Percentiles rank a stretch among this genome's conserved stretches.
phyloP scores from a whole-genome alignment of 805 yeast genomes.

The Wickerhamomyces bovis region DNA sequence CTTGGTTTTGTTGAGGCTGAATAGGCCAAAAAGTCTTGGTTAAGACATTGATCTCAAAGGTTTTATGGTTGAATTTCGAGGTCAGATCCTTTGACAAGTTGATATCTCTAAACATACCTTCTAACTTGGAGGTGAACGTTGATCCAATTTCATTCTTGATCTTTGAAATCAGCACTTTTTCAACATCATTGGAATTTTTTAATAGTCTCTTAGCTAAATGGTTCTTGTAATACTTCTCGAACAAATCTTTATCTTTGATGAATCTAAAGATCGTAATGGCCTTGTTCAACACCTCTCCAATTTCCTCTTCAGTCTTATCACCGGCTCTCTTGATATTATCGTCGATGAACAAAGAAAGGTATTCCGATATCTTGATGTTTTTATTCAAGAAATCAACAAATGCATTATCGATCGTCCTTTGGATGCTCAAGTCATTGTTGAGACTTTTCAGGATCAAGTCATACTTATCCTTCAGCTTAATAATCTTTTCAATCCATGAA shows the following conservation, averaged over 20 bases:
- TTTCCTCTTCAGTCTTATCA: slow-evolving; percentile 39
- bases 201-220: slow-evolving; percentile 79
- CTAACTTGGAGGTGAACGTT: slow-evolving; percentile 70
- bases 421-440: slow-evolving; percentile 40
- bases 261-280: slow-evolving; percentile 60
- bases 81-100: slow-evolving; percentile 47
- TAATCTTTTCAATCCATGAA: slow-evolving; percentile 58
- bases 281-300: slow-evolving; percentile 41
- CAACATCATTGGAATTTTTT: slow-evolving; percentile 53
- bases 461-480: slow-evolving; percentile 46
- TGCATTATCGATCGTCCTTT: slow-evolving; percentile 52
- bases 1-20: slow-evolving; percentile 28
- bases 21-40: slow-evolving; percentile 69
- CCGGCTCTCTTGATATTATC: slow-evolving; percentile 46
- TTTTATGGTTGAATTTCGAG: slow-evolving; percentile 33
- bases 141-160: slow-evolving; percentile 75
- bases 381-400: slow-evolving; percentile 56
- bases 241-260: slow-evolving; percentile 76
- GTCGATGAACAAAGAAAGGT: slow-evolving; percentile 51
- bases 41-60: slow-evolving; percentile 45
- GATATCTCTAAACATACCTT: slow-evolving; percentile 84
- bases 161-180: slow-evolving; percentile 58
- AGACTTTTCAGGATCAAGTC: slow-evolving; percentile 41
- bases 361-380: slow-evolving; percentile 44
- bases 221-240: slow-evolving; percentile 78